Conservation (phyloP, 345 rosid species). For the Hibiscus tridactylites region DNA sequence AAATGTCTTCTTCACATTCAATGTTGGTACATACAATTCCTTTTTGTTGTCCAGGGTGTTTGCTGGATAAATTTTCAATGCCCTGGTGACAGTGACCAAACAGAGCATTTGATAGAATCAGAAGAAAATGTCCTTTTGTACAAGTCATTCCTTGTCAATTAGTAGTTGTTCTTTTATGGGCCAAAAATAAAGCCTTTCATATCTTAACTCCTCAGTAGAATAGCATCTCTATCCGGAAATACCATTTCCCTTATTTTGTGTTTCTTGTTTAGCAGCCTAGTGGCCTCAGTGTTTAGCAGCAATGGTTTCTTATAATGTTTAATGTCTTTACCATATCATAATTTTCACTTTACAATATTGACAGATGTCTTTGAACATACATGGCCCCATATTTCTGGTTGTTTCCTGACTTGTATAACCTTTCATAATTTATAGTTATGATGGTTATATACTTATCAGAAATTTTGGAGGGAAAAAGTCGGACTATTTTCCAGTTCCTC, state of each 20-base stretch:
- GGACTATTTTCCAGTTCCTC: neutral
- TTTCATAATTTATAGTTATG: neutral
- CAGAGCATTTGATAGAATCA: neutral
- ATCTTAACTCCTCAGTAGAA: neutral
- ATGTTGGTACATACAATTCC: conserved; percentile 10
- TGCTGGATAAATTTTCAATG: conserved; percentile 4
- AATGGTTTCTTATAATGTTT: neutral
- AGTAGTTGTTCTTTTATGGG: conserved; percentile 11
- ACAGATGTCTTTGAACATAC: neutral
- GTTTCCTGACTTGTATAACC: neutral
- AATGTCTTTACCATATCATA: neutral
- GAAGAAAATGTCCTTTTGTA: conserved; percentile 4
- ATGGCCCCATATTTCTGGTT: neutral
- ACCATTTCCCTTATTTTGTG: neutral
- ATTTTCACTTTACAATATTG: neutral
- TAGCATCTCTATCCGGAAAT: neutral
- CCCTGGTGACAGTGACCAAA: conserved; percentile 14
- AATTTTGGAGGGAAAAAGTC: neutral
- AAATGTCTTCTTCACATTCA: conserved; percentile 15
- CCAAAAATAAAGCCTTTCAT: neutral
- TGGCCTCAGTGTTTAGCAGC: neutral
- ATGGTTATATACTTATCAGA: neutral
- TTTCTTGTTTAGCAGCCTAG: neutral
- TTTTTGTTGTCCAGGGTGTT: conserved; percentile 3
- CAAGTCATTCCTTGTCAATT: conserved; percentile 11